phyloP scores from a whole-genome alignment of 331 rosid genomes.

The Cucumis variabilis region DNA sequence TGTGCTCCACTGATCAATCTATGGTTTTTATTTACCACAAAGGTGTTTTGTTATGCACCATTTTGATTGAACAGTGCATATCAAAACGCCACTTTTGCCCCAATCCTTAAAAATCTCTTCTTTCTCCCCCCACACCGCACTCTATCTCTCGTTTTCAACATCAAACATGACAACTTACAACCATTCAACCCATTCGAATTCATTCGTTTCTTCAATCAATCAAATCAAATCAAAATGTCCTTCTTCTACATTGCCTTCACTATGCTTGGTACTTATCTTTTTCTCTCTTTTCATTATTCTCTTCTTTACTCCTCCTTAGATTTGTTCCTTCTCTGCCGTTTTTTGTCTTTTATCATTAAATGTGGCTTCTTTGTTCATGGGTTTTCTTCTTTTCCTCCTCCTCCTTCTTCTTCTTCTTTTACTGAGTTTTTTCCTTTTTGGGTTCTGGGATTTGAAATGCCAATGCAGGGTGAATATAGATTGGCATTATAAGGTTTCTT shows the following conservation, averaged over 20 bases:
- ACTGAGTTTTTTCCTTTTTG: neutral
- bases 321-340: neutral
- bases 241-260: neutral
- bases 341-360: neutral
- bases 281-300: neutral
- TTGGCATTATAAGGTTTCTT: neutral
- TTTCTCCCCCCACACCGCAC: neutral
- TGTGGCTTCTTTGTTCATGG: neutral
- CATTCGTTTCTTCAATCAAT: too few species aligned
- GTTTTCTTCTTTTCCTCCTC: neutral
- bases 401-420: neutral
- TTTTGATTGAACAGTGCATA: neutral
- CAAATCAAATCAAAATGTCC: neutral
- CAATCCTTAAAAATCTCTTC: neutral
- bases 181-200: neutral
- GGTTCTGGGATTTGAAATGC: neutral
- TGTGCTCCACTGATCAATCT: too few species aligned
- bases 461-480: neutral
- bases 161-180: neutral
- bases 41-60: neutral
- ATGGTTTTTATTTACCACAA: too few species aligned
- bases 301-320: neutral
- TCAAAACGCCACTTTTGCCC: neutral
- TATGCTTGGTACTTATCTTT: neutral
- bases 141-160: neutral